Base-by-base conservation (phyloP, 805 yeast species). In the Yarrowia bubula region DNA sequence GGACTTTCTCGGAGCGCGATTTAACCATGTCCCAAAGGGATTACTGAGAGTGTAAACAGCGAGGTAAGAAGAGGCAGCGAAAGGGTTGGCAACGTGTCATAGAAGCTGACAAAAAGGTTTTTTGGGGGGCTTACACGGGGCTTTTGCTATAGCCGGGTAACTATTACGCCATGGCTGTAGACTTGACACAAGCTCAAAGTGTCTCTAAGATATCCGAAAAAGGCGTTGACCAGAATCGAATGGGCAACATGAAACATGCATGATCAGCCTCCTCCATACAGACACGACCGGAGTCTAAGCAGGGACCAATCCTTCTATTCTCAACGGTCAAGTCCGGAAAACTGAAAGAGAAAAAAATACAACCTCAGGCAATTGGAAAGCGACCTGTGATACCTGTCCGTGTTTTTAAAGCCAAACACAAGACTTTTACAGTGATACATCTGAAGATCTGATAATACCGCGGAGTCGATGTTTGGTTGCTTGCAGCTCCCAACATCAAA, bases 1-100 rank as follows among this genome's bases (percentile, higher is more conserved):
- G 58, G 43, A 37, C 43, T 51, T 51, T 51, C 58, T 38, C 58
- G 58, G 58, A 51, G 58, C 58, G 58, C 58, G 58, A 51, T 51
- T 51, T 51, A 51, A 48, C 55, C 55, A 48, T 48, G 55, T 48
- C 55, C 41, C 31, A 51, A 51, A 37, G 43, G 33, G 58, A 37
- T 38, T 51, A 37, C 43, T 51, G 58, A 37, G 58, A 51, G 39
- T 28, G 28, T 32, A 15, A 47, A 18, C 55, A 33, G 41, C 14
- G 22, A 32, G 22, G 22, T 18, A 43, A 22, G 14, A 22, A 22
- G 28, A 22, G 28, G 28, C 28, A 3, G 28, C 28, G 28, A 22
- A 5, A 22, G 28, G 28, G 28, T 22, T 22, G 28, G 28, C 28
- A 22, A 22, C 28, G 28, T 22, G 28, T 22, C 28, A 22, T 22